Evolutionary conservation across 2,329 filamentous ascomycete genomes (phyloP), one percentile per base, ranked within the genome.

Genomic region (Pseudonectria foliicola): DNA sequence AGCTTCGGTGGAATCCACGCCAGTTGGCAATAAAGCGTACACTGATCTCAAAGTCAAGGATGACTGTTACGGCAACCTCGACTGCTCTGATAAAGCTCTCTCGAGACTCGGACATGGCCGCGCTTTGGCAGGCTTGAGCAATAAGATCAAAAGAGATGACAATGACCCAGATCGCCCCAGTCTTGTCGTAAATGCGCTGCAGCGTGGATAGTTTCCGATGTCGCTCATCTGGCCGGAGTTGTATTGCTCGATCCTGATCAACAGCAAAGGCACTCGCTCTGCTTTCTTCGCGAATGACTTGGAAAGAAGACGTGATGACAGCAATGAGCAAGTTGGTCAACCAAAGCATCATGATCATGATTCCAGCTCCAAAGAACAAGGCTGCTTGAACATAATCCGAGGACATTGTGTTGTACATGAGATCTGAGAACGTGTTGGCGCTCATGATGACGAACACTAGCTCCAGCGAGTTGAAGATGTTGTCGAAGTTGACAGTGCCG

Each of bases 381-480:
- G 89, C 86, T 4, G 88, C 80, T 12, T 85, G 75, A 6, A 94
- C 73, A 52, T 94, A 96, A 57, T 98, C 92, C 16, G 86, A 93
- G 53, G 94, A 80, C 34, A 85, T 88, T 4, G 90, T 88, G 50
- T 87, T 85, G 60, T 98, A 98, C 70, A 98, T 87, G 34, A 96
- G 66, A 59, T 96, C 87, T 2, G 87, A 84, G 61, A 93, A 98
- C 0, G 92, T 98, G 57, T 98, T 98, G 31, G 88, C 90, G 52
- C 87, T 95, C 86, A 98, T 98, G 55, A 98, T 82, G 33, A 98
- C 87, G 55, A 98, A 98, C 3, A 98, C 89, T 38, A 96, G 69
- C 62, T 98, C 88, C 34, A 96, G 65, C 0, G 89, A 95, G 45
- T 96, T 81, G 21, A 86, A 64, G 27, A 98, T 93, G 55, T 96